These are phyloP conservation scores for Linderina pennispora DNA, from an alignment of 192 early-diverging fungal species.

Conservation along the genomic window DNA sequence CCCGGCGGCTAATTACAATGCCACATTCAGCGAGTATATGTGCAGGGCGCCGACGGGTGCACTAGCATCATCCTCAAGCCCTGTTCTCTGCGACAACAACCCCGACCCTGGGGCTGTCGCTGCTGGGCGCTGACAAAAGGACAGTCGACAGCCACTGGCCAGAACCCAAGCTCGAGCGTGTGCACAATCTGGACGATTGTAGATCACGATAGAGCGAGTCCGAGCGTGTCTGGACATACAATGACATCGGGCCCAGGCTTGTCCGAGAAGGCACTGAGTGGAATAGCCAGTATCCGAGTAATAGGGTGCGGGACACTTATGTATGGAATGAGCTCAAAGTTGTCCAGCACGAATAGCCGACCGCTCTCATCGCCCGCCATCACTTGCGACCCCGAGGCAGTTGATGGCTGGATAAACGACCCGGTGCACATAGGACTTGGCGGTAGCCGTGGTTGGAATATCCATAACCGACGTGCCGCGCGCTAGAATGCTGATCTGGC, in stretches of 20 bases:
- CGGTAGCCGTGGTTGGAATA: constrained; percentile 11
- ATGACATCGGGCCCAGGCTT: constrained; percentile 22
- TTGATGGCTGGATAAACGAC: constrained; percentile 3
- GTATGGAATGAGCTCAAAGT: constrained; percentile 26
- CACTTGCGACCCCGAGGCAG: neutral
- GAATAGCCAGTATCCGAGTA: constrained; percentile 14
- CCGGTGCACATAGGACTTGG: constrained; percentile 22
- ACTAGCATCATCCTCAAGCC: neutral
- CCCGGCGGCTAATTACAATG: too few species aligned
- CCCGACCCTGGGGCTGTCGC: too few species aligned
- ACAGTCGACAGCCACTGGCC: constrained; percentile 23
- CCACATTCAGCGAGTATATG: too few species aligned
- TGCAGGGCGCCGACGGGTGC: too few species aligned
- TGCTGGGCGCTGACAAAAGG: too few species aligned
- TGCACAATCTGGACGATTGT: too few species aligned
- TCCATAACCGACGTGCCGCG: constrained; percentile 14
- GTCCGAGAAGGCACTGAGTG: constrained; percentile 6
- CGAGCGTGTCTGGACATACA: constrained; percentile 29
- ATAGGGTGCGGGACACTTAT: constrained; percentile 26
- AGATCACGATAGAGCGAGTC: constrained; percentile 27
- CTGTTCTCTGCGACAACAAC: constrained; percentile 22
- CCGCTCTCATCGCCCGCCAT: constrained; percentile 34
- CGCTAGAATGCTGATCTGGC: constrained; percentile 22
- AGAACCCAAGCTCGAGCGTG: too few species aligned
- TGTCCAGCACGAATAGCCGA: constrained; percentile 17